Conservation (phyloP, 2,329 filamentous ascomycete species). For the Plenodomus biglobosus region DNA sequence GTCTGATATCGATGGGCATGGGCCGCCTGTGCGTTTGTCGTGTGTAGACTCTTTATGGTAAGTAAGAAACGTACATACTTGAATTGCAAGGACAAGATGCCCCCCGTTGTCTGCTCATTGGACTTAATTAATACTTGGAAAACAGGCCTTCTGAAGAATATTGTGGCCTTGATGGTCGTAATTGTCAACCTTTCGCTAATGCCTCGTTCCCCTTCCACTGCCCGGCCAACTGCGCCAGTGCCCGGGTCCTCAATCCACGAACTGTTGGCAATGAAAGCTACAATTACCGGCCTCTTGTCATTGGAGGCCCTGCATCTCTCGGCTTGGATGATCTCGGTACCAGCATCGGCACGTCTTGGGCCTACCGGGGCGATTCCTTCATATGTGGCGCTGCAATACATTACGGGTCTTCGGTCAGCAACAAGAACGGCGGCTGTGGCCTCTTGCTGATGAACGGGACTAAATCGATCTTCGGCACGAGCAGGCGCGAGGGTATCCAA, state of each 20-base stretch:
- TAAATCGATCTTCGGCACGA: slow-evolving; percentile 24
- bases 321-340: background rate
- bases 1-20: slow-evolving; percentile 66
- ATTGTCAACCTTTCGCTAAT: slow-evolving; percentile 58
- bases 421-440: slow-evolving; percentile 39
- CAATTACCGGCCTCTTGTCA: slow-evolving; percentile 67
- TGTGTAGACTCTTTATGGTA: slow-evolving; percentile 72
- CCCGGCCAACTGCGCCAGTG: slow-evolving; percentile 55
- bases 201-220: slow-evolving; percentile 58
- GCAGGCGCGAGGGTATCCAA: slow-evolving; percentile 32
- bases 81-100: no score
- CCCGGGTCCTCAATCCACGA: slow-evolving; percentile 53
- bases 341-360: slow-evolving; percentile 9
- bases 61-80: no score
- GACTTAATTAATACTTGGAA: slow-evolving; percentile 11
- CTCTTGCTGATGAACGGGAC: slow-evolving; percentile 32
- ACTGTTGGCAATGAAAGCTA: slow-evolving; percentile 59
- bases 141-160: slow-evolving; percentile 28
- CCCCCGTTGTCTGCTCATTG: background rate
- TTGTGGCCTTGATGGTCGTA: slow-evolving; percentile 58
- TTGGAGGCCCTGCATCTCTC: slow-evolving; percentile 56
- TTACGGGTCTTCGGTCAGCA: slow-evolving; percentile 28
- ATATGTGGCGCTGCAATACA: slow-evolving; percentile 44
- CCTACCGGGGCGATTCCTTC: slow-evolving; percentile 44
- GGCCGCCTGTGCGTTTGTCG: slow-evolving; percentile 64